phyloP scores from a whole-genome alignment of 306 rosid species.

The Castanospermum australe region DNA sequence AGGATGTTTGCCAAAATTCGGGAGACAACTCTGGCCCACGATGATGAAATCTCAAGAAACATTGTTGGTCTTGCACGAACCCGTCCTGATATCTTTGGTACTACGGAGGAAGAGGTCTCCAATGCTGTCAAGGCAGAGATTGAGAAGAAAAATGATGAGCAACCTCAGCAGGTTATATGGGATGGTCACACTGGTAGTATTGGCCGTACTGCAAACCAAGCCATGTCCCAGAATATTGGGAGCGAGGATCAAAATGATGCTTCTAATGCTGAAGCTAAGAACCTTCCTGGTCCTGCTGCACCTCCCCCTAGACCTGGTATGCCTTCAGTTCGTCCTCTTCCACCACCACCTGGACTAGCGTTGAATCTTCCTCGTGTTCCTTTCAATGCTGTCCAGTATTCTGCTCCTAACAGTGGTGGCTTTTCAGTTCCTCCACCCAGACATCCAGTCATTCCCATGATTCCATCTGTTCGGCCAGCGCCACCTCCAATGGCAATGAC shows the following conservation, averaged over 20 bases:
- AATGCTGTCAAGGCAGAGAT: conserved; percentile 97
- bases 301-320: conserved; percentile 87
- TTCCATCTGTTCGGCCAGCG: conserved; percentile 63
- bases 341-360: conserved; percentile 90
- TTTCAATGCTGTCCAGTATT: conserved; percentile 56
- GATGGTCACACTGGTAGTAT: conserved; percentile 99
- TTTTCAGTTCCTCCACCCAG: conserved; percentile 65
- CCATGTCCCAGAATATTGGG: conserved; percentile 75
- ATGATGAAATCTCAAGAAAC: conserved; percentile 83
- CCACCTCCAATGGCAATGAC: conserved; percentile 61
- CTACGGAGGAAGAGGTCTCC: conserved; percentile 96
- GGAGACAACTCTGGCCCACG: conserved; percentile 96
- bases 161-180: conserved; percentile 98
- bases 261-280: conserved; percentile 51
- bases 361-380: conserved; percentile 85
- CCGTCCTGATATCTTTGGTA: conserved; percentile 97
- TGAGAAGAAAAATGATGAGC: conserved; percentile 94
- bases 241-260: conserved; percentile 71
- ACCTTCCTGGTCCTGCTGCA: conserved; percentile 91
- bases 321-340: conserved; percentile 86
- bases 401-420: conserved; percentile 55
- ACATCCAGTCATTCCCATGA: conserved; percentile 59
- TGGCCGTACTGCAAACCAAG: conserved; percentile 92
- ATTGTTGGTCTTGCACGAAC: conserved; percentile 94
- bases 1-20: conserved; percentile 98